Percentiles rank a stretch among this genome's conserved stretches.
phyloP scores from a whole-genome alignment of 345 rosid genomes.

The Aquilaria malaccensis region DNA sequence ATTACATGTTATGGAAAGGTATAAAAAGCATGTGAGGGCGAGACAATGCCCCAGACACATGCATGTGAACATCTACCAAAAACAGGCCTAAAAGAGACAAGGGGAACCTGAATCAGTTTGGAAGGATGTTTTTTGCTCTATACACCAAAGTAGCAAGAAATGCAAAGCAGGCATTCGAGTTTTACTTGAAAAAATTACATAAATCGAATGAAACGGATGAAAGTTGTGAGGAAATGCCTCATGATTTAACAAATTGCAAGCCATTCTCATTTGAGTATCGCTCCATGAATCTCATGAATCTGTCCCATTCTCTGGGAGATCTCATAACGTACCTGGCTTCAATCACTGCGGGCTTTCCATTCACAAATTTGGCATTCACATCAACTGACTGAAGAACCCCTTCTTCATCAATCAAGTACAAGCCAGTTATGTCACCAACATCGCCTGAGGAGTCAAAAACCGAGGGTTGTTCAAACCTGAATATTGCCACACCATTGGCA shows the following conservation, averaged over 20 bases:
- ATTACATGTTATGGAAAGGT: no score
- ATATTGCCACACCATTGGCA: slow-evolving; percentile 74
- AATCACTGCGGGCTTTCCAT: slow-evolving; percentile 79
- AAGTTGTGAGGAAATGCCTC: slow-evolving; percentile 26
- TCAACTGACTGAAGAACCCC: slow-evolving; percentile 88
- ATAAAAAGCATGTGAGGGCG: no score
- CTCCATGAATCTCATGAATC: slow-evolving; percentile 99
- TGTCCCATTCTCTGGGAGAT: slow-evolving; percentile 78
- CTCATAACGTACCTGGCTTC: slow-evolving; percentile 89
- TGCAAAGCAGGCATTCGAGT: slow-evolving; percentile 7
- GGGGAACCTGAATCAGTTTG: no score
- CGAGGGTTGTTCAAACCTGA: slow-evolving; percentile 76
- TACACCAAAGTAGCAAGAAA: background rate
- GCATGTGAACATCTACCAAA: no score
- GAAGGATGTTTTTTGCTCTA: no score
- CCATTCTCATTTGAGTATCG: slow-evolving; percentile 84
- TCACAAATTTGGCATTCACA: slow-evolving; percentile 84
- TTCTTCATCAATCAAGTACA: slow-evolving; percentile 96
- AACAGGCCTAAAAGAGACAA: no score
- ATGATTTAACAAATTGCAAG: slow-evolving; percentile 71
- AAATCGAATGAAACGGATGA: slow-evolving; percentile 5
- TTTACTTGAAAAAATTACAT: slow-evolving; percentile 8
- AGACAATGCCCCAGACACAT: no score
- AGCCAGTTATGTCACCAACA: slow-evolving; percentile 89
- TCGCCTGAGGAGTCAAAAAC: slow-evolving; percentile 85